Evolutionary conservation across 2,329 filamentous ascomycete genomes (phyloP).

Genomic region (Paramyrothecium roridum): DNA sequence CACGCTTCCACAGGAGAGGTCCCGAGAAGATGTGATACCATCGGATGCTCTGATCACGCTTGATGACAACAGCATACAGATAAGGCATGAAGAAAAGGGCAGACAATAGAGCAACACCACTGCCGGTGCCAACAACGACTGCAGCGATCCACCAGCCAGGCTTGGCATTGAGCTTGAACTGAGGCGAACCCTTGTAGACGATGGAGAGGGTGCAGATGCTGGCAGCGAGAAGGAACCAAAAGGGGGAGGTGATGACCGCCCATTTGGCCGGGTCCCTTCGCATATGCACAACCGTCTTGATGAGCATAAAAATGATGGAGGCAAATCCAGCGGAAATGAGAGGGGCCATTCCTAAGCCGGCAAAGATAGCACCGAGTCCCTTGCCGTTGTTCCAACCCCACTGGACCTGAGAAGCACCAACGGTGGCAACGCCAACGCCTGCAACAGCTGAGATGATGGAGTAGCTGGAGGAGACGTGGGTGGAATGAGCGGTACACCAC

Average conservation of each 20-base stretch:
- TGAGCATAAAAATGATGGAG: slow-evolving; percentile 66
- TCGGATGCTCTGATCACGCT: slow-evolving; percentile 59
- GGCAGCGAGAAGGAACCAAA: slow-evolving; percentile 71
- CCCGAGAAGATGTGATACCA: slow-evolving; percentile 61
- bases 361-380: slow-evolving; percentile 70
- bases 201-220: slow-evolving; percentile 71
- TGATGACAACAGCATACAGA: slow-evolving; percentile 61
- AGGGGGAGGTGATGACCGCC: slow-evolving; percentile 68
- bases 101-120: slow-evolving; percentile 53
- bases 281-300: slow-evolving; percentile 59
- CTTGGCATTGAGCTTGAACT: slow-evolving; percentile 48
- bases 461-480: slow-evolving; percentile 69
- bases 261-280: slow-evolving; percentile 66
- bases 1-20: slow-evolving; percentile 59
- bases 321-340: slow-evolving; percentile 61
- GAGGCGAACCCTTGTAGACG: slow-evolving; percentile 73
- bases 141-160: slow-evolving; percentile 61
- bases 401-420: slow-evolving; percentile 46
- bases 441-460: slow-evolving; percentile 59
- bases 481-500: slow-evolving; percentile 71
- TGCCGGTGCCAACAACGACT: slow-evolving; percentile 62
- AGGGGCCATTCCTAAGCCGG: slow-evolving; percentile 69
- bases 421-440: slow-evolving; percentile 38
- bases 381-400: slow-evolving; percentile 70
- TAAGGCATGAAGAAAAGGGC: slow-evolving; percentile 70